Conservation (phyloP, 768 basidiomycete genomes). For the Serendipita indica region DNA sequence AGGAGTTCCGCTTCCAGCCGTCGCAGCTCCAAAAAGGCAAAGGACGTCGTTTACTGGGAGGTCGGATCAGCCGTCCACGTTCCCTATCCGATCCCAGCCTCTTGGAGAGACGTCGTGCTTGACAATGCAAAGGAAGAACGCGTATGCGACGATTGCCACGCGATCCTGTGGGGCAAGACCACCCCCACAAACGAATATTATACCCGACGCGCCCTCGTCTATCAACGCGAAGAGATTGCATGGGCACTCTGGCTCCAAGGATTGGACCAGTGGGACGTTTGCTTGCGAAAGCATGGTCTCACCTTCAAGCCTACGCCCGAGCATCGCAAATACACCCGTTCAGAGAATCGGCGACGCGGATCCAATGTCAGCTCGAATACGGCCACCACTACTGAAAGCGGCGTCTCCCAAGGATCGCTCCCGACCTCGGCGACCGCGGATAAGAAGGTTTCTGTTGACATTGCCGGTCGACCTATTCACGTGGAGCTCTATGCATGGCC, state of each 20-base stretch:
- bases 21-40: neutral
- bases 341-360: neutral
- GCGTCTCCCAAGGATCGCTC: neutral
- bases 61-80: neutral
- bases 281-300: neutral
- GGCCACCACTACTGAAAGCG: neutral
- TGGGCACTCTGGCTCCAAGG: neutral
- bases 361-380: neutral
- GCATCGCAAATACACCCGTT: neutral
- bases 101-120: neutral
- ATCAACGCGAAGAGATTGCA: constrained; percentile 3
- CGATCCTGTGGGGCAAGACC: neutral
- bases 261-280: neutral
- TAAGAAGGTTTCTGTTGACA: neutral
- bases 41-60: neutral
- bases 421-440: neutral
- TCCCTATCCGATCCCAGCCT: neutral
- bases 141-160: neutral
- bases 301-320: neutral
- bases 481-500: neutral
- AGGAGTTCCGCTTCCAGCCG: neutral
- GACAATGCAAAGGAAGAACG: neutral
- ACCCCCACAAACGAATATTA: neutral
- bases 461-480: neutral
- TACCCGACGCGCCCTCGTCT: neutral